These are phyloP conservation scores for Didymella pinodella DNA, from an alignment of 2,329 filamentous ascomycete species.

Conservation along the genomic window DNA sequence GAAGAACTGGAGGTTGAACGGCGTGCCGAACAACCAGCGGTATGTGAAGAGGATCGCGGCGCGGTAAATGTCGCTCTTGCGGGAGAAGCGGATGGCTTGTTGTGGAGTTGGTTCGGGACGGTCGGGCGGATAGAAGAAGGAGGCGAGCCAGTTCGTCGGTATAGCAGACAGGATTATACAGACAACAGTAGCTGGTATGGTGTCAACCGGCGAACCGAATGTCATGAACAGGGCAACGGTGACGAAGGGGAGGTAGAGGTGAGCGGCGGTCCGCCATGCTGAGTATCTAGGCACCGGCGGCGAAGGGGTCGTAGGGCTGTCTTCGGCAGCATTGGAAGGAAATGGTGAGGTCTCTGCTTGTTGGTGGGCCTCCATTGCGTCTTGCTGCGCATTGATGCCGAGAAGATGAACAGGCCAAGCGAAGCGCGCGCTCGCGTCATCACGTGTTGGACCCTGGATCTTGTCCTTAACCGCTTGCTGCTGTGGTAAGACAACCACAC, in stretches of 20 bases:
- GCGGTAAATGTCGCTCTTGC: slow-evolving; percentile 24
- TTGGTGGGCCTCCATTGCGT: slow-evolving; percentile 4
- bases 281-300: not conserved
- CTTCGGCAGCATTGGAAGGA: not conserved
- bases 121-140: slow-evolving; percentile 21
- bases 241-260: slow-evolving; percentile 31
- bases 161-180: slow-evolving; percentile 20
- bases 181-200: slow-evolving; percentile 4
- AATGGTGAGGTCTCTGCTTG: not conserved
- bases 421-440: slow-evolving; percentile 6
- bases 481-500: not conserved
- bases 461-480: not conserved
- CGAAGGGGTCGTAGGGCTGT: not conserved
- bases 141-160: slow-evolving; percentile 26
- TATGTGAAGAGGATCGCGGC: slow-evolving; percentile 28
- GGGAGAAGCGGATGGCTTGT: slow-evolving; percentile 28
- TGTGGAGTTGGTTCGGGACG: slow-evolving; percentile 21
- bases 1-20: slow-evolving; percentile 21
- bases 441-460: slow-evolving; percentile 7
- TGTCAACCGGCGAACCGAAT: slow-evolving; percentile 11
- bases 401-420: slow-evolving; percentile 1
- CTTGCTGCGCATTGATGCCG: not conserved
- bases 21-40: slow-evolving; percentile 25
- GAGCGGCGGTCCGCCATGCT: slow-evolving; percentile 20
- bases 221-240: slow-evolving; percentile 18